These are phyloP conservation scores for Hericium coralloides DNA, from an alignment of 768 basidiomycete genomes.

Conservation along the genomic window DNA sequence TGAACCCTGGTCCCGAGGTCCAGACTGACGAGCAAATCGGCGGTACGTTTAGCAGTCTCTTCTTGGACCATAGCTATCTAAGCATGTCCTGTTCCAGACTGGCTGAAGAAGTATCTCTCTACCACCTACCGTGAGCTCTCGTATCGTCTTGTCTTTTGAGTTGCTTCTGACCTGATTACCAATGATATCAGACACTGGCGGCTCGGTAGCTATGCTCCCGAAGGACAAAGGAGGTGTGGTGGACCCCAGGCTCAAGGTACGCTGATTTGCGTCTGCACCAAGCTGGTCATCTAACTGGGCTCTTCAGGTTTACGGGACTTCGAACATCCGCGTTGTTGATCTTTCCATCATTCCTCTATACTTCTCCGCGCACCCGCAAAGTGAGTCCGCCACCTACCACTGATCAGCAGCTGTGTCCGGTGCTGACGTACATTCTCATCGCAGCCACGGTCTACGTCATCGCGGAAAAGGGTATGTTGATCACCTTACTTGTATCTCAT, in stretches of 20 bases:
- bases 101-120: too few species aligned
- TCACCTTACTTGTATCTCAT: not conserved
- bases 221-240: constrained; percentile 10
- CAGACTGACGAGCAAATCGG: constrained; percentile 9
- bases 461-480: constrained; percentile 7
- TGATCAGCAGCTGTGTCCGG: not conserved
- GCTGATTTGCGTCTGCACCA: not conserved
- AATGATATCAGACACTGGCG: constrained; percentile 4
- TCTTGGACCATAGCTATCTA: not conserved
- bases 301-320: constrained; percentile 19
- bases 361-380: constrained; percentile 15
- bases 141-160: not conserved
- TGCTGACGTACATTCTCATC: not conserved
- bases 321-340: constrained; percentile 23
- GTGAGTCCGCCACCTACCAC: not conserved
- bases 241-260: constrained; percentile 10
- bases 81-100: not conserved
- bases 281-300: not conserved
- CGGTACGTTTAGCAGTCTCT: not conserved
- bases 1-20: constrained; percentile 6
- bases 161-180: not conserved
- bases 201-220: constrained; percentile 12
- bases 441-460: constrained; percentile 12
- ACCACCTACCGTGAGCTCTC: not conserved
- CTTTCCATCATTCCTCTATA: constrained; percentile 22